Percentiles rank a stretch among this genome's conserved stretches.
Evolutionary conservation across 129 eudicot genomes (phyloP).

Genomic region (Chrysanthemum seticuspe): DNA sequence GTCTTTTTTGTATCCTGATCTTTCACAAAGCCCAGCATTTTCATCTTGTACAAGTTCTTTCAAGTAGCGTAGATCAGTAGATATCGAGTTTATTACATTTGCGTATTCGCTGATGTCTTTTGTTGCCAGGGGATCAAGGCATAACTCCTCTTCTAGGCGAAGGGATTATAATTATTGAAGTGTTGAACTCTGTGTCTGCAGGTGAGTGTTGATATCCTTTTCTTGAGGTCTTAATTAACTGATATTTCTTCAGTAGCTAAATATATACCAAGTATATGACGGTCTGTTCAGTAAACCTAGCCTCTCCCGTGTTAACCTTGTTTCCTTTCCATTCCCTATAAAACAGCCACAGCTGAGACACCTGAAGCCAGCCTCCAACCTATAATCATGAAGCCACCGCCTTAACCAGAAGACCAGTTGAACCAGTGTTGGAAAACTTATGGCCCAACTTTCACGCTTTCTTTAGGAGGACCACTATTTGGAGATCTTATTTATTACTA

Average conservation of each 20-base stretch:
- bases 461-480: conserved; percentile 58
- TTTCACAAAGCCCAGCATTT: neutral
- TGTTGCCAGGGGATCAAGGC: conserved; percentile 70
- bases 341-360: conserved; percentile 92
- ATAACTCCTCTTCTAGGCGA: conserved; percentile 62
- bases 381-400: conserved; percentile 66
- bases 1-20: neutral
- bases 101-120: conserved; percentile 30
- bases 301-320: conserved; percentile 60
- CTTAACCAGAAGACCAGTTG: conserved; percentile 96
- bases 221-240: conserved; percentile 7
- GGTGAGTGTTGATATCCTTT: conserved; percentile 44
- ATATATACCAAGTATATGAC: conserved; percentile 27
- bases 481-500: conserved; percentile 52
- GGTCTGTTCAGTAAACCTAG: conserved; percentile 38
- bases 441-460: conserved; percentile 51
- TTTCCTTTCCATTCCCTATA: conserved; percentile 71
- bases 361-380: conserved; percentile 78
- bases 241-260: conserved; percentile 7
- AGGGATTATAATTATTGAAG: conserved; percentile 70
- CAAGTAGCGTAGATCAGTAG: neutral
- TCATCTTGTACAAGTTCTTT: neutral
- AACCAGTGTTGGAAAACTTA: conserved; percentile 41
- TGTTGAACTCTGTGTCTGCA: conserved; percentile 25
- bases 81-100: conserved; percentile 15